Evolutionary conservation across 441 rosid genomes (phyloP).

Genomic region (Omphalea diandra): DNA sequence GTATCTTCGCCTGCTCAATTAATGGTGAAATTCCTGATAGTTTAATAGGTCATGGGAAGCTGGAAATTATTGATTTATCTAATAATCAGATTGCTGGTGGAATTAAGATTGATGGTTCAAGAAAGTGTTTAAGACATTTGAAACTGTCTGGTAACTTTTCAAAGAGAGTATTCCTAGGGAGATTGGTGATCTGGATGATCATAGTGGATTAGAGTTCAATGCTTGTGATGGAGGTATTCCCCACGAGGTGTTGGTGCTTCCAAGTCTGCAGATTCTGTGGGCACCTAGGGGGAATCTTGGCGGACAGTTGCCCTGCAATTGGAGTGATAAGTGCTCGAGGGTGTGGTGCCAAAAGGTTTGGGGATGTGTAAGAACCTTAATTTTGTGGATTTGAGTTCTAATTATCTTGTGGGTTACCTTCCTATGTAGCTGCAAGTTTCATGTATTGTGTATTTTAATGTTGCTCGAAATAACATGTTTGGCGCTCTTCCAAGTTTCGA

Average conservation of each 20-base stretch:
- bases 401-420: conserved; percentile 46
- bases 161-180: conserved; percentile 40
- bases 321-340: conserved; percentile 45
- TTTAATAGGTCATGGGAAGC: conserved; percentile 41
- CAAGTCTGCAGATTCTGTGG: conserved; percentile 57
- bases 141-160: conserved; percentile 56
- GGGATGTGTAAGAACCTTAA: conserved; percentile 51
- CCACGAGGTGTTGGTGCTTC: conserved; percentile 36
- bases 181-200: conserved; percentile 31
- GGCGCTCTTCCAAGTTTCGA: conserved; percentile 44
- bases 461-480: conserved; percentile 51
- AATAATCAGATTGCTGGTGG: conserved; percentile 45
- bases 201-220: conserved; percentile 49
- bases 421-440: conserved; percentile 51
- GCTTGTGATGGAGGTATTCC: conserved; percentile 55
- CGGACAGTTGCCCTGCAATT: conserved; percentile 46
- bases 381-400: conserved; percentile 66
- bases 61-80: conserved; percentile 52
- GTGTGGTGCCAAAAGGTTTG: conserved; percentile 41
- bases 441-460: conserved; percentile 57
- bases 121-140: conserved; percentile 48
- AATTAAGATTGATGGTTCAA: conserved; percentile 28
- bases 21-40: conserved; percentile 41
- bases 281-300: conserved; percentile 68
- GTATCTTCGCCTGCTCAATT: conserved; percentile 42